Percentiles rank a stretch among this genome's conserved stretches.
phyloP scores from a whole-genome alignment of 2,329 filamentous ascomycete species.

The Botrytis elliptica region DNA sequence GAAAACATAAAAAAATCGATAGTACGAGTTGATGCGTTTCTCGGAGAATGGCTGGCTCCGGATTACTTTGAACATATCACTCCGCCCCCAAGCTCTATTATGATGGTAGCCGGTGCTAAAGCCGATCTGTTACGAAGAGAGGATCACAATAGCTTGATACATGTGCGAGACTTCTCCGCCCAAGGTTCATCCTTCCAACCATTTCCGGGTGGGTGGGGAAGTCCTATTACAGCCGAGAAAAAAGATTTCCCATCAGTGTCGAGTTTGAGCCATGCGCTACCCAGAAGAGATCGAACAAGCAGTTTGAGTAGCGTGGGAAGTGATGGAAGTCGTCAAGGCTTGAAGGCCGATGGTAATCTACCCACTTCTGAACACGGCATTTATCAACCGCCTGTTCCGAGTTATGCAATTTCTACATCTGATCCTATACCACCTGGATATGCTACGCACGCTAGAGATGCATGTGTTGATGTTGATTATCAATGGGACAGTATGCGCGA shows the following conservation, averaged over 20 bases:
- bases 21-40: constrained; percentile 83
- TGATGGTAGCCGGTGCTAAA: constrained; percentile 89
- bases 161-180: constrained; percentile 33
- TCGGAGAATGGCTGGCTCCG: constrained; percentile 93
- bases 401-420: constrained; percentile 77
- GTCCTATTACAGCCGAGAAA: constrained; percentile 32
- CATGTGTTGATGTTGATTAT: constrained; percentile 83
- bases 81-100: constrained; percentile 77
- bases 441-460: constrained; percentile 84
- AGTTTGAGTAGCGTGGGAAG: constrained; percentile 38
- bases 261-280: constrained; percentile 32
- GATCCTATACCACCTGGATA: constrained; percentile 85
- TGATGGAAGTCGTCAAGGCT: constrained; percentile 31
- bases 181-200: constrained; percentile 36
- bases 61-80: constrained; percentile 93
- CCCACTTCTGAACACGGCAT: constrained; percentile 37
- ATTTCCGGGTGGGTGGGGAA: constrained; percentile 43
- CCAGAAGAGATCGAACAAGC: constrained; percentile 38
- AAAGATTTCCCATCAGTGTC: constrained; percentile 35
- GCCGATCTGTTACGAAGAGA: constrained; percentile 78
- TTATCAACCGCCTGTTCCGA: constrained; percentile 76
- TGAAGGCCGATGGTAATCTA: constrained; percentile 21
- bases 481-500: constrained; percentile 91
- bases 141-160: constrained; percentile 53
- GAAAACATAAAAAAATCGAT: constrained; percentile 53